Evolutionary conservation across 148 eudicot genomes (phyloP).

Genomic region (Oxyria digyna): DNA sequence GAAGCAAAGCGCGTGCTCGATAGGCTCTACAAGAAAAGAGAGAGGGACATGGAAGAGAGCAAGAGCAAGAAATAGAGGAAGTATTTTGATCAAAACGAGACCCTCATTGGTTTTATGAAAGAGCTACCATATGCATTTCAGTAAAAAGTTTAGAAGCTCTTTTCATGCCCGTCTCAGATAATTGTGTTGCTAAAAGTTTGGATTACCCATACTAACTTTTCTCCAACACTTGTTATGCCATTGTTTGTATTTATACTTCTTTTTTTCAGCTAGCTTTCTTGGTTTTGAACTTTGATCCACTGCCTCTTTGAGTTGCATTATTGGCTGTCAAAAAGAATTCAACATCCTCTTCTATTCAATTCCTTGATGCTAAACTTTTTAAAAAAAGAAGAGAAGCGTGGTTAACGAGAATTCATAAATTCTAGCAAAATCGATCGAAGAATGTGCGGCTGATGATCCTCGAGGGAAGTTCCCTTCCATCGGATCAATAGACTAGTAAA

Average conservation of each 20-base stretch:
- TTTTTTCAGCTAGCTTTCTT: not conserved
- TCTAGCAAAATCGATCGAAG: too few species aligned
- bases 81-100: not conserved
- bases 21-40: constrained; percentile 47
- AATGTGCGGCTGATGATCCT: too few species aligned
- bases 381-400: too few species aligned
- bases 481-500: too few species aligned
- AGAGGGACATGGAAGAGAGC: constrained; percentile 34
- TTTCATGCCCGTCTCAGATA: not conserved
- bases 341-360: too few species aligned
- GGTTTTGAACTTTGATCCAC: not conserved
- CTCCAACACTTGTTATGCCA: not conserved
- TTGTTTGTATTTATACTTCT: not conserved
- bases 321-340: too few species aligned
- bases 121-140: not conserved
- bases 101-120: not conserved
- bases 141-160: not conserved
- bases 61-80: constrained; percentile 15
- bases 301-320: not conserved
- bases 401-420: too few species aligned
- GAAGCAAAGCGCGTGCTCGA: constrained; percentile 56
- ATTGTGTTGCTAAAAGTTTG: not conserved
- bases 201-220: not conserved
- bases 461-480: too few species aligned
- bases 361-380: too few species aligned